A percentile compares a stretch with the other conserved stretches of the same genome.
phyloP scores from a whole-genome alignment of 1,284 basidiomycete species.

The Gastroboletus turbinatus region DNA sequence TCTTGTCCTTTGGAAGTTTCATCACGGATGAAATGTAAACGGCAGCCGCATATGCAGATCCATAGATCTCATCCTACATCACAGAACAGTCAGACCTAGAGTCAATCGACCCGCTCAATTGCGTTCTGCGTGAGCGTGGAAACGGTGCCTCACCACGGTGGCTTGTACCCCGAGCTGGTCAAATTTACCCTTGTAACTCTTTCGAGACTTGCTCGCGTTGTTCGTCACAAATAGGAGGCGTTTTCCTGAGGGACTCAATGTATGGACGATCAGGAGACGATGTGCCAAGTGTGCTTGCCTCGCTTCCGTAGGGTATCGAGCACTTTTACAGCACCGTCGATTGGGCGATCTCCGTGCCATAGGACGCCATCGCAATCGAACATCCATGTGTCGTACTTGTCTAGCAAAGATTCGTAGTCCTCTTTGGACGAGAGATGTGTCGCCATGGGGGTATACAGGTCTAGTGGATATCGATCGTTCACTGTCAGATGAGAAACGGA shows the following conservation, averaged over 20 bases:
- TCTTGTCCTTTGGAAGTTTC: constrained; percentile 87
- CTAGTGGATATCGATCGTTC: constrained; percentile 8
- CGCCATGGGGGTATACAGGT: constrained; percentile 34
- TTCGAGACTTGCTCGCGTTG: constrained; percentile 94
- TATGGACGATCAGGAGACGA: background rate
- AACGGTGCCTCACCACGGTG: constrained; percentile 56
- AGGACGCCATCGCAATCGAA: constrained; percentile 98
- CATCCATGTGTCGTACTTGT: constrained; percentile 88
- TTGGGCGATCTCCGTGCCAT: constrained; percentile 82
- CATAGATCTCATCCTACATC: constrained; percentile 91
- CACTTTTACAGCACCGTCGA: constrained; percentile 77
- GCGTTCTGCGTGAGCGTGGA: background rate
- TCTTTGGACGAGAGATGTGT: constrained; percentile 42
- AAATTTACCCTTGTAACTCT: constrained; percentile 88
- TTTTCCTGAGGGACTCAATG: constrained; percentile 58
- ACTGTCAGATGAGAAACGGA: background rate
- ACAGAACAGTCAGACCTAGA: background rate
- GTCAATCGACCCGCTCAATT: background rate
- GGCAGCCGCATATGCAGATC: constrained; percentile 92
- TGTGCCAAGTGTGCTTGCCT: constrained; percentile 45
- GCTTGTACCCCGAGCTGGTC: constrained; percentile 86
- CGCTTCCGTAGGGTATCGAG: constrained; percentile 63
- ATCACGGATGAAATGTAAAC: constrained; percentile 90
- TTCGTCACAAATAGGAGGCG: constrained; percentile 94
- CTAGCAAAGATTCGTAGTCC: constrained; percentile 62